Conservation (phyloP, 306 rosid genomes). For the Fagus sylvatica region DNA sequence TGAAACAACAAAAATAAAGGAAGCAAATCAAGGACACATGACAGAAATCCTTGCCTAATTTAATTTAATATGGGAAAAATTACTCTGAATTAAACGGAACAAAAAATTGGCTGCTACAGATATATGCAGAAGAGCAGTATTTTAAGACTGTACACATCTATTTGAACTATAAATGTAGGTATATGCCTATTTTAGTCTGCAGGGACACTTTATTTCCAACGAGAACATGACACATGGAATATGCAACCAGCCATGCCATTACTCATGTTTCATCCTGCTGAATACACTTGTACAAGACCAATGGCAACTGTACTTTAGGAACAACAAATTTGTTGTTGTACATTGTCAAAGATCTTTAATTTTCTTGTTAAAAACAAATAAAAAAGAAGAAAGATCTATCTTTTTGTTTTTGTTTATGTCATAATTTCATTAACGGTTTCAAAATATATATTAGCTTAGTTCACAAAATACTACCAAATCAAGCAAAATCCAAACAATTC, state of each 20-base stretch:
- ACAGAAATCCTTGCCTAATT: slow-evolving; percentile 13
- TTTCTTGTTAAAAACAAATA: no score
- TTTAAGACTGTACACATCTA: not conserved
- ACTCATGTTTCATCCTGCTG: not conserved
- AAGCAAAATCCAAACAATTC: slow-evolving; percentile 5
- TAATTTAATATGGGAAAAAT: not conserved
- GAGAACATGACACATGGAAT: slow-evolving; percentile 4
- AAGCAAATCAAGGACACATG: slow-evolving; percentile 18
- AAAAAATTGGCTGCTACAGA: slow-evolving; percentile 5
- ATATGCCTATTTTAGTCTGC: not conserved
- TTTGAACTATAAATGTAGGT: not conserved
- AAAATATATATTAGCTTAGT: not conserved
- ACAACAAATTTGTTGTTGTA: not conserved
- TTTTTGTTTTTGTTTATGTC: not conserved
- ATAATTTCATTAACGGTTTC: not conserved
- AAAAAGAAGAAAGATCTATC: not conserved
- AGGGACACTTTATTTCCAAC: not conserved
- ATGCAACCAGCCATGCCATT: not conserved
- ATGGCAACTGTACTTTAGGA: not conserved
- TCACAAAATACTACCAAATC: not conserved
- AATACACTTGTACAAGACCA: slow-evolving; percentile 3
- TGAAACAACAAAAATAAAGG: slow-evolving; percentile 38
- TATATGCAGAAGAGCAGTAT: not conserved
- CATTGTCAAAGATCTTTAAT: not conserved
- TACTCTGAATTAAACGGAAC: not conserved